Base-by-base conservation (phyloP, 1,284 basidiomycete species). In the Lentinula novae-zelandiae region DNA sequence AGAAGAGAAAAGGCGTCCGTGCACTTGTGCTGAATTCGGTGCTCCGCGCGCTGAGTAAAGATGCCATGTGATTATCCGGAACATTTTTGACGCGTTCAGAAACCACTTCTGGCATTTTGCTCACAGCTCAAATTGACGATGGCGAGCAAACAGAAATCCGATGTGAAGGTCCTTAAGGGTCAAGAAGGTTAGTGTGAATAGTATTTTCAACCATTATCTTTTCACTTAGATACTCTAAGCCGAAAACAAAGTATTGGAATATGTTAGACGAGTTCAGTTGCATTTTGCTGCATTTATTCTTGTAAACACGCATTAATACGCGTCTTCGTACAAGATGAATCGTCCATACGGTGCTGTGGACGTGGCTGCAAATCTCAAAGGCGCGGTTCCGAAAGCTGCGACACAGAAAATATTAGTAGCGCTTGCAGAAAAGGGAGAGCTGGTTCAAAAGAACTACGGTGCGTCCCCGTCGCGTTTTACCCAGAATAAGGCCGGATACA, bases 351-450 rank as follows among this genome's bases (percentile, higher is more conserved):
- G 87, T n/a, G 87, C 85, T 65, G 93, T 93, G 40, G 93, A 95
- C 70, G 87, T 96, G 2, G 82, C 90, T 13, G 90, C 92, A 15
- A 96, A 96, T 72, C 77, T 96, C 46, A 95, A 94, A 72, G 90
- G 90, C 58, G 85, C 87, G 9, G 87, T 96, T 1, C 85, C 91
- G 7, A 95, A 95, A 72, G 75, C 91, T 0, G 80, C 86, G 7
- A 87, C 87, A 0, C 92, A 93, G 71, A 95, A 95, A 75, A 89
- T 95, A 53, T 80, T 95, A 12, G 76, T 83, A 1, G 74, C 84
- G 0, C 82, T 95, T 12, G 87, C 93, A 0, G 92, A 93, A 64
- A 91, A 85, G 69, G 88, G 89, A 10, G 80, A 84, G 50, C 77
- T 93, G 17, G 81, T 85, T 0, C 88, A 91, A 70, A 93, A 93